Base-by-base conservation (phyloP, 1,139 yeast genomes). In the Meyerozyma guilliermondii region DNA sequence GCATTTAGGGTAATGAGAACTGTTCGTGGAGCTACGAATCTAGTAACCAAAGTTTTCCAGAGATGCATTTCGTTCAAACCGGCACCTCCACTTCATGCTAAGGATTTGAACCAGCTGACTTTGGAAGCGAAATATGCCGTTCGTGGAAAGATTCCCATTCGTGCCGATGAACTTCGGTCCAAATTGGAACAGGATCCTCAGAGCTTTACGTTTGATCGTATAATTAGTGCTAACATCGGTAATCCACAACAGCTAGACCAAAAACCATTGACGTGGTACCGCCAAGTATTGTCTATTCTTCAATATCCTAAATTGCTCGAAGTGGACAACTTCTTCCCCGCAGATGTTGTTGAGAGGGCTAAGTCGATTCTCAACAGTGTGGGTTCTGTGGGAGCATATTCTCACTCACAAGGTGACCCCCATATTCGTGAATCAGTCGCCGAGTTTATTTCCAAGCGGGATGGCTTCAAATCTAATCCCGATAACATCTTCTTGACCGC, bases 181-280 rank as follows among this genome's bases (percentile, higher is more conserved):
- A 54, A 60, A 39, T 76, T 81, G 49, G 67, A 85, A 40, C 59
- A 63, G 24, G 59, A 66, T 39, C 67, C 72, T 1, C 70, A 77
- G 40, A 81, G 83, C 17, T 68, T 88, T 48, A 95, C 96, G 1
- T 94, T 89, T 58, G 69, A 76, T 39, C 68, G 77, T 48, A 87
- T 92, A 52, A 83, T 92, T 58, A 81, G 80, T 55, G 95, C 97
- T 48, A 92, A 94, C 62, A 92, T 92, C 49, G 98, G 98, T 29
- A 94, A 94, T 60, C 98, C 98, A 2, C 98, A 92, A 63, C 98
- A 91, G 60, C 74, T 92, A 56, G 92, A 87, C 54, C 99, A 92
- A 64, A 77, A 82, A 55, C 98, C 98, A 2, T 71, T 92, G 56
- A 87, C 96, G n/a, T 94, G 94, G 73, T 89, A 88, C 65, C 78